Conservation (phyloP, 2,329 filamentous ascomycete species). For the Xylariaceae sp. region DNA sequence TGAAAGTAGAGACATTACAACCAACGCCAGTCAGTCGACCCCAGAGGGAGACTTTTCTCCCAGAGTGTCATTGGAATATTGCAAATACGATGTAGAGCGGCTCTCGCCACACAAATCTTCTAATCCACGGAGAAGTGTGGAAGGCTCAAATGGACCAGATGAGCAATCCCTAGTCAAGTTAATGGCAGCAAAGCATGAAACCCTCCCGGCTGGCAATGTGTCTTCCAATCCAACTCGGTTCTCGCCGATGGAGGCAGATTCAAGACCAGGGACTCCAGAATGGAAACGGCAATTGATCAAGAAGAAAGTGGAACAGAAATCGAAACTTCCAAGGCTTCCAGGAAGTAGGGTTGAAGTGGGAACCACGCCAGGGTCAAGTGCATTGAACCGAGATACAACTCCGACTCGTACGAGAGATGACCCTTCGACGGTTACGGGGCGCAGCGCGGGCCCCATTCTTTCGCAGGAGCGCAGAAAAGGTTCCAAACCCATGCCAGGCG, state of each 20-base stretch:
- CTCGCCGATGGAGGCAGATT: background rate
- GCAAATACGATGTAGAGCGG: background rate
- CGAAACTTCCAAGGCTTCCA: slow-evolving; percentile 11
- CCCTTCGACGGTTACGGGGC: no score
- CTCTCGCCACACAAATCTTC: background rate
- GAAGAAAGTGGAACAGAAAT: slow-evolving; percentile 10
- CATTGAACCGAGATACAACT: background rate
- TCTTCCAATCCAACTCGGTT: slow-evolving; percentile 17
- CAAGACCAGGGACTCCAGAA: slow-evolving; percentile 14
- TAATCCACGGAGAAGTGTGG: slow-evolving; percentile 21
- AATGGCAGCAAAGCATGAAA: slow-evolving; percentile 25
- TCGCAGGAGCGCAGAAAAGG: no score
- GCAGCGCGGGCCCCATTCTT: no score
- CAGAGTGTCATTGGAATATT: no score
- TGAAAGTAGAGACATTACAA: no score
- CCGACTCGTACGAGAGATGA: background rate
- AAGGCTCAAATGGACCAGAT: slow-evolving; percentile 23
- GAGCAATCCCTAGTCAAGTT: slow-evolving; percentile 22
- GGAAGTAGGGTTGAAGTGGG: slow-evolving; percentile 18
- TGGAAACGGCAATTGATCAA: slow-evolving; percentile 18
- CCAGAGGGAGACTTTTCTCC: no score
- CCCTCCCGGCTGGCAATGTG: slow-evolving; percentile 14
- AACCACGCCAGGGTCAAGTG: slow-evolving; percentile 5
- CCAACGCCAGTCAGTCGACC: no score
- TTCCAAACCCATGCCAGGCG: slow-evolving; percentile 27